phyloP scores from a whole-genome alignment of 192 early-diverging fungal species.

The Podila epigama region DNA sequence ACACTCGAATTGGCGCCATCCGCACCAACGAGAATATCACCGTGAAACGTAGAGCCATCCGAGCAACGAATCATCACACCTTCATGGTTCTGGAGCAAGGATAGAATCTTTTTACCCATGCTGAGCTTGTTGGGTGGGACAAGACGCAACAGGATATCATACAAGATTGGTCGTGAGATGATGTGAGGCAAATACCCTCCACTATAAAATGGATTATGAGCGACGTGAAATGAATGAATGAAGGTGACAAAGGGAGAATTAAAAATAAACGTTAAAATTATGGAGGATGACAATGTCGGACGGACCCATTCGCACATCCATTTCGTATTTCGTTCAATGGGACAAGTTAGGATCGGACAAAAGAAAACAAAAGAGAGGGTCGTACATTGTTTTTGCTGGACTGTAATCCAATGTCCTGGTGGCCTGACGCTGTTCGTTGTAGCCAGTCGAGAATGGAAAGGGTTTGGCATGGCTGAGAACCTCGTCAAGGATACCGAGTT shows the following conservation, averaged over 20 bases:
- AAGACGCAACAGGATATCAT: neutral
- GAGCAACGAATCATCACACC: constrained; percentile 2
- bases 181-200: constrained; percentile 3
- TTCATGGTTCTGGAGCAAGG: neutral
- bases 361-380: neutral
- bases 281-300: too few species aligned
- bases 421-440: constrained; percentile 23
- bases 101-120: constrained; percentile 1
- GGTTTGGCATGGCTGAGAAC: constrained; percentile 21
- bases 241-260: neutral
- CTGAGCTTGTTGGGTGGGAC: neutral
- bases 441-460: constrained; percentile 22
- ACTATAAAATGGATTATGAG: neutral
- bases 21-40: neutral
- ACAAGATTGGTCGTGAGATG: neutral
- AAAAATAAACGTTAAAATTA: neutral
- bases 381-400: constrained; percentile 29
- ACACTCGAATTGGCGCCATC: neutral
- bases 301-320: too few species aligned
- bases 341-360: neutral
- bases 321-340: too few species aligned
- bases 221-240: neutral
- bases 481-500: constrained; percentile 27
- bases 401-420: constrained; percentile 30
- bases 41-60: neutral